These are phyloP conservation scores for Mortierella antarctica DNA, from an alignment of 192 early-diverging fungal species.

Conservation along the genomic window DNA sequence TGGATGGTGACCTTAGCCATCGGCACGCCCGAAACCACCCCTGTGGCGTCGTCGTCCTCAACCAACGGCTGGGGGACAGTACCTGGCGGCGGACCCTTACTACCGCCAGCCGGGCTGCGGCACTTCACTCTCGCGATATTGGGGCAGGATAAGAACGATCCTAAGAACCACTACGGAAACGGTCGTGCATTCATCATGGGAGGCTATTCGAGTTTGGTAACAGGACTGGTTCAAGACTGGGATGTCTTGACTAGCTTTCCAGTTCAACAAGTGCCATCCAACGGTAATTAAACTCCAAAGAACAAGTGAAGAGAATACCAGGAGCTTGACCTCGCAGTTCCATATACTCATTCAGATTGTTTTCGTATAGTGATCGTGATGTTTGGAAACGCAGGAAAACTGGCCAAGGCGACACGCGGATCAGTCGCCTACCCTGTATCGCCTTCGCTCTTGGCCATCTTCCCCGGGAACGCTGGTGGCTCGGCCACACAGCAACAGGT, in stretches of 20 bases:
- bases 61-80: constrained; percentile 41
- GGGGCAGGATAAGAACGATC: constrained; percentile 25
- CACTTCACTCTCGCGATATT: constrained; percentile 36
- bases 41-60: constrained; percentile 5
- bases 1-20: constrained; percentile 43
- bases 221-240: constrained; percentile 39
- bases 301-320: too few species aligned
- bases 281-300: constrained; percentile 7
- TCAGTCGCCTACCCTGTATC: constrained; percentile 30
- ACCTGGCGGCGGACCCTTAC: constrained; percentile 11
- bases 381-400: constrained; percentile 40
- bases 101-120: constrained; percentile 40
- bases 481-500: constrained; percentile 13
- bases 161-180: constrained; percentile 22
- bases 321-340: too few species aligned
- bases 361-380: constrained; percentile 37
- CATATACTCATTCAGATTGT: too few species aligned
- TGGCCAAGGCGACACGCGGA: constrained; percentile 24
- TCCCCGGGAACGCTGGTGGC: constrained; percentile 42
- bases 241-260: constrained; percentile 37
- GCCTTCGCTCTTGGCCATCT: background rate
- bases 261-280: constrained; percentile 44
- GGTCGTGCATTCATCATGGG: constrained; percentile 37
- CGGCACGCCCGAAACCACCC: constrained; percentile 34
- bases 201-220: constrained; percentile 39